Base-by-base conservation (phyloP, 1,284 basidiomycete genomes). In the Sanghuangporus sanghuang region DNA sequence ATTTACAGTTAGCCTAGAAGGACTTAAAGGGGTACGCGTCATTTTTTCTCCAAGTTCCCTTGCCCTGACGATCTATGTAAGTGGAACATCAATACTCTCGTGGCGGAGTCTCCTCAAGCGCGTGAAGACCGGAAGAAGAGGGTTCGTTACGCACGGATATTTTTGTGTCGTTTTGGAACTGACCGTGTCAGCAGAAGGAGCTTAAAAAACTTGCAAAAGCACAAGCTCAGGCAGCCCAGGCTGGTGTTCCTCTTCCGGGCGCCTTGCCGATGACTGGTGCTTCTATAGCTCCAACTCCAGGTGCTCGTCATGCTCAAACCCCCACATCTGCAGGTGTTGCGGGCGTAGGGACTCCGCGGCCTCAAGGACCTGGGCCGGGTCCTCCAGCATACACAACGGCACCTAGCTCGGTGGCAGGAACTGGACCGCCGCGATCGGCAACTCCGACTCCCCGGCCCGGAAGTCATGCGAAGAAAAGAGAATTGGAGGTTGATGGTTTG, bases 51-150 rank as follows among this genome's bases (percentile, higher is more conserved):
- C 49, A 59, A 36, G 59, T 66, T 60, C 58, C 66, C 54, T 35
- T 27, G 64, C 66, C 67, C 54, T 62, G 52, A 63, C 61, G 42
- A 58, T 57, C 53, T 16, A n/a, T 46, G n/a, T 50, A 68, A 91
- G 89, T 92, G 88, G 88, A 91, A 90, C 71, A 77, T 82, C 40
- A 81, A 78, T 66, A 73, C 81, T 9, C 76, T 92, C 32, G 78
- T 90, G 12, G 76, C 82, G 48, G 88, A 89, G 73, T 85, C 88
- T 9, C 82, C 86, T 3, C 89, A 92, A 73, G 89, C 87, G 58
- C 79, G 86, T 59, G 89, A 92, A 75, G 89, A 91, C 76, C 78
- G 89, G 71, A 90, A 87, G 78, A 86, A 84, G 76, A 81, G 87
- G 79, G 88, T 89, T 64, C 70, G 86, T 83, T 38, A 59, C 21